Percentiles rank a stretch among this genome's conserved stretches.
Conservation (phyloP, 140 eudicot genomes). For the Cichorium intybus region DNA sequence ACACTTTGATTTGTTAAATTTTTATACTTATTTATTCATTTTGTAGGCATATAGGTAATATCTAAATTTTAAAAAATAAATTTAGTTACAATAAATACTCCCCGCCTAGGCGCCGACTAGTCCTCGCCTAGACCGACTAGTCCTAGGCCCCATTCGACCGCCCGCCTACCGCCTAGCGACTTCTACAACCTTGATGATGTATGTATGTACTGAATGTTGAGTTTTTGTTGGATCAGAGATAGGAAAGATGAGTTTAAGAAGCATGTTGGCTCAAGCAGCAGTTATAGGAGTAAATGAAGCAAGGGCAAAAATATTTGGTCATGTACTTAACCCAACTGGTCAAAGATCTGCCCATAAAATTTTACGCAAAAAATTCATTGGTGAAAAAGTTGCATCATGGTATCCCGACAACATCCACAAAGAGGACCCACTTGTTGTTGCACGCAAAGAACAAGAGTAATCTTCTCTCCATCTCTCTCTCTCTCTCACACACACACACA, state of each 20-base stretch:
- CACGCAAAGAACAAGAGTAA: slow-evolving; percentile 70
- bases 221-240: slow-evolving; percentile 17
- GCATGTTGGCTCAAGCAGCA: slow-evolving; percentile 56
- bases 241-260: slow-evolving; percentile 53
- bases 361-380: slow-evolving; percentile 80
- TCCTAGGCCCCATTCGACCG: too few species aligned
- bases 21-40: too few species aligned
- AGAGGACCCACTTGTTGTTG: slow-evolving; percentile 71
- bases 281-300: slow-evolving; percentile 70
- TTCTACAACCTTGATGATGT: too few species aligned
- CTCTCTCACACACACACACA: slow-evolving; percentile 1
- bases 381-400: slow-evolving; percentile 81
- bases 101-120: too few species aligned
- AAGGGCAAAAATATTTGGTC: slow-evolving; percentile 85
- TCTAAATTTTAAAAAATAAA: too few species aligned
- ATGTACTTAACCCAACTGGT: slow-evolving; percentile 81
- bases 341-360: slow-evolving; percentile 82
- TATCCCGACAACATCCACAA: slow-evolving; percentile 68
- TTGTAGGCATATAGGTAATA: too few species aligned
- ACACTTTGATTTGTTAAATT: too few species aligned
- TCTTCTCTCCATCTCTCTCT: slow-evolving; percentile 20
- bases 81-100: too few species aligned
- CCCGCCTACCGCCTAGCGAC: too few species aligned
- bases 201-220: slow-evolving; percentile 8
- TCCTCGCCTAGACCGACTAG: too few species aligned